Conservation (phyloP, 495 filamentous ascomycete genomes). For the Xylaria cubensis region DNA sequence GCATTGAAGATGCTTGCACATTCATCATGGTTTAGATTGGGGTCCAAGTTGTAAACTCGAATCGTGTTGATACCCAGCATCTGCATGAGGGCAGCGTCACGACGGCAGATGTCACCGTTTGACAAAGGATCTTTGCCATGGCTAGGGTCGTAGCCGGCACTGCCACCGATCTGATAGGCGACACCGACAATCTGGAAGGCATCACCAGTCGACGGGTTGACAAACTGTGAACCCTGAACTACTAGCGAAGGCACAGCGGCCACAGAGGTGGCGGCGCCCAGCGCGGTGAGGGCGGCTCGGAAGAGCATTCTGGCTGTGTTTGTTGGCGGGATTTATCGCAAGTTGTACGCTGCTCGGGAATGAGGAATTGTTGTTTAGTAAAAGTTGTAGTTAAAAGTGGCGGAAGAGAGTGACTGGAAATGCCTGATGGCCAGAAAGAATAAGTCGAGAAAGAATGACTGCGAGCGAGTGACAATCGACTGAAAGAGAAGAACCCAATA, state of each 20-base stretch:
- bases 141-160: slow-evolving; percentile 73
- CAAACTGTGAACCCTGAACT: slow-evolving; percentile 79
- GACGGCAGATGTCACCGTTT: slow-evolving; percentile 75
- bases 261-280: slow-evolving; percentile 59
- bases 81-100: slow-evolving; percentile 94
- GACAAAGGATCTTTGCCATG: slow-evolving; percentile 74
- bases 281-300: slow-evolving; percentile 50
- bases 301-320: slow-evolving; percentile 37
- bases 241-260: slow-evolving; percentile 74
- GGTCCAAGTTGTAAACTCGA: slow-evolving; percentile 91
- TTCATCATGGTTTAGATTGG: slow-evolving; percentile 81
- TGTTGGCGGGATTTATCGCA: background rate
- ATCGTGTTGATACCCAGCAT: slow-evolving; percentile 84
- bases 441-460: slow-evolving; percentile 20
- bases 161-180: slow-evolving; percentile 93
- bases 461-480: slow-evolving; percentile 29
- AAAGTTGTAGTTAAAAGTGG: slow-evolving; percentile 26
- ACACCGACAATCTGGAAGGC: slow-evolving; percentile 90
- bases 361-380: slow-evolving; percentile 9
- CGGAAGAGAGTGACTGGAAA: slow-evolving; percentile 32
- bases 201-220: slow-evolving; percentile 77
- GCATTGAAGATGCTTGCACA: slow-evolving; percentile 93
- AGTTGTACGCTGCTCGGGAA: slow-evolving; percentile 6
- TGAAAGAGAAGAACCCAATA: slow-evolving; percentile 24
- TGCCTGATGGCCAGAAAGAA: slow-evolving; percentile 9